Evolutionary conservation across 805 yeast species (phyloP).

Genomic region (Kregervanrija fluxuum): DNA sequence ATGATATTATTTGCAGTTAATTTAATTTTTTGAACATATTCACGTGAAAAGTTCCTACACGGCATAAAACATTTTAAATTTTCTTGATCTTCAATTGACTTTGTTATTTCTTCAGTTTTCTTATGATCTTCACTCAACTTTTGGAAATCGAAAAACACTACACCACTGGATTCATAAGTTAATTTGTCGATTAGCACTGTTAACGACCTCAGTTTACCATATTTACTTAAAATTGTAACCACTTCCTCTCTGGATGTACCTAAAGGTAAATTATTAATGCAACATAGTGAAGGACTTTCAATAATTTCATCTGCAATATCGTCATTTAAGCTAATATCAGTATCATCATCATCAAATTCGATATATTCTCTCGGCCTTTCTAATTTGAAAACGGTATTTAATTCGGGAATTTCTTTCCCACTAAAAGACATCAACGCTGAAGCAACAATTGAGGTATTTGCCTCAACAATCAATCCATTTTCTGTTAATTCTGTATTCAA

Average conservation of each 20-base stretch:
- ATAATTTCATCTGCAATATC: slow-evolving; percentile 32
- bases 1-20: slow-evolving; percentile 17
- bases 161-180: slow-evolving; percentile 46
- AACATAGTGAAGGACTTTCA: slow-evolving; percentile 17
- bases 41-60: slow-evolving; percentile 27
- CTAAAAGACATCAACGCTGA: slow-evolving; percentile 44
- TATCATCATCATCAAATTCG: slow-evolving; percentile 4
- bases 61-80: slow-evolving; percentile 30
- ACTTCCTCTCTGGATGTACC: slow-evolving; percentile 38
- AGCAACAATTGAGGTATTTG: slow-evolving; percentile 44
- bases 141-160: slow-evolving; percentile 46
- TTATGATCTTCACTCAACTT: slow-evolving; percentile 9
- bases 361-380: slow-evolving; percentile 42
- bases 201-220: slow-evolving; percentile 34
- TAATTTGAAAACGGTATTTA: slow-evolving; percentile 27
- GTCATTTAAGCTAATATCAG: background rate
- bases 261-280: slow-evolving; percentile 36
- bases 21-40: slow-evolving; percentile 16
- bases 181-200: slow-evolving; percentile 40
- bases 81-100: slow-evolving; percentile 29
- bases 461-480: slow-evolving; percentile 42
- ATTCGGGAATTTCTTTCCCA: slow-evolving; percentile 25
- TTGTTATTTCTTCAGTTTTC: slow-evolving; percentile 20
- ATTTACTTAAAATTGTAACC: slow-evolving; percentile 32
- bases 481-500: slow-evolving; percentile 23